phyloP scores from a whole-genome alignment of 2,329 filamentous ascomycete species.

The Clonostachys sp. region DNA sequence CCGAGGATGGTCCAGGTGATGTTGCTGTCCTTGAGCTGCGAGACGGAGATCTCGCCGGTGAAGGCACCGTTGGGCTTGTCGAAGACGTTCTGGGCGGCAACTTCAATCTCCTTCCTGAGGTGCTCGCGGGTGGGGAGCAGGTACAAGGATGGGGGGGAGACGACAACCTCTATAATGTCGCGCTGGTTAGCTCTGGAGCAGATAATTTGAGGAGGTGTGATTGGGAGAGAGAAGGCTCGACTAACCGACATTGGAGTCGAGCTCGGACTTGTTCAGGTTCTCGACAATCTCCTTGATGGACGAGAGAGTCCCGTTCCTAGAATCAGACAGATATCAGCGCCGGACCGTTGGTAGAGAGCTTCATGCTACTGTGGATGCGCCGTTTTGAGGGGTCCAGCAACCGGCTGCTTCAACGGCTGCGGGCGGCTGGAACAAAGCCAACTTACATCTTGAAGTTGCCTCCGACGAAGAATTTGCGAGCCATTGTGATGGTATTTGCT shows the following conservation, averaged over 20 bases:
- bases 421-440: constrained; percentile 8
- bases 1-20: constrained; percentile 90
- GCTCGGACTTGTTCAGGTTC: constrained; percentile 79
- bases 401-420: not conserved
- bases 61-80: constrained; percentile 96
- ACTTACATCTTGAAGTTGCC: constrained; percentile 99
- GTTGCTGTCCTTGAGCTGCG: constrained; percentile 83
- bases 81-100: constrained; percentile 95
- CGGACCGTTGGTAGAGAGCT: not conserved
- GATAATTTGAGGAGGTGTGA: not conserved
- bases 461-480: constrained; percentile 95
- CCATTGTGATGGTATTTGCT: constrained; percentile 57
- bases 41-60: constrained; percentile 92
- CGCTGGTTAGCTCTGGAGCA: constrained; percentile 4
- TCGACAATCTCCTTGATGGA: constrained; percentile 88
- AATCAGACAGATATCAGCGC: constrained; percentile 1
- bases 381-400: not conserved
- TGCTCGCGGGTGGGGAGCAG: constrained; percentile 80
- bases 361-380: not conserved
- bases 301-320: constrained; percentile 88
- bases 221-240: constrained; percentile 10
- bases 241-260: constrained; percentile 72
- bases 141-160: constrained; percentile 87
- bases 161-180: constrained; percentile 74
- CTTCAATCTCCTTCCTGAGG: constrained; percentile 70